A percentile compares a stretch with the other conserved stretches of the same genome.
phyloP scores from a whole-genome alignment of 768 basidiomycete species.

The Amanita molliuscula region DNA sequence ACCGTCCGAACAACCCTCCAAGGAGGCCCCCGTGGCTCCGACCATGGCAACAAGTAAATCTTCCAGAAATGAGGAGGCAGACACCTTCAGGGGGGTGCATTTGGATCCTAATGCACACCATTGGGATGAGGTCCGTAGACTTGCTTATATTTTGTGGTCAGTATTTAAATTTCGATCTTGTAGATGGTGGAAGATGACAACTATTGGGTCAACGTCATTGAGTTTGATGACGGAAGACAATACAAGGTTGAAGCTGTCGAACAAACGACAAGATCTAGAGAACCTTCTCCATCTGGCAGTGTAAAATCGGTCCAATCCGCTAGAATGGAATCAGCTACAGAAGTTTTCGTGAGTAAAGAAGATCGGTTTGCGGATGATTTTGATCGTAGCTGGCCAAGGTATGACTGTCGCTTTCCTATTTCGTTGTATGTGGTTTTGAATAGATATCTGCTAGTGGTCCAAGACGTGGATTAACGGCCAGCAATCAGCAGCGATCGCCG shows the following conservation, averaged over 20 bases:
- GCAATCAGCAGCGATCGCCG: slow-evolving; percentile 26
- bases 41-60: slow-evolving; percentile 46
- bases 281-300: slow-evolving; percentile 6
- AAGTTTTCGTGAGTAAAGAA: slow-evolving; percentile 61
- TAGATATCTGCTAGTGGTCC: not conserved
- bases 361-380: slow-evolving; percentile 91
- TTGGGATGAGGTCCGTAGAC: slow-evolving; percentile 85
- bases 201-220: slow-evolving; percentile 81
- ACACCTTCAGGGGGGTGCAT: slow-evolving; percentile 91
- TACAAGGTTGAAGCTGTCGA: slow-evolving; percentile 66
- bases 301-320: slow-evolving; percentile 13
- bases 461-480: not conserved
- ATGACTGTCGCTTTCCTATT: not conserved
- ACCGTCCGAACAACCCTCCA: slow-evolving; percentile 29
- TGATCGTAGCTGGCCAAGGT: slow-evolving; percentile 93
- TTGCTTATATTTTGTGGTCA: slow-evolving; percentile 4
- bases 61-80: slow-evolving; percentile 70
- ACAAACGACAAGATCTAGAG: slow-evolving; percentile 10
- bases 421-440: not conserved
- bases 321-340: slow-evolving; percentile 11
- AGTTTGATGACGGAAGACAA: slow-evolving; percentile 91
- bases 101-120: slow-evolving; percentile 90
- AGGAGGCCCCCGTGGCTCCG: slow-evolving; percentile 39
- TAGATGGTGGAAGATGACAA: slow-evolving; percentile 91
- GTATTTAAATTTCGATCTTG: slow-evolving; percentile 3